These are phyloP conservation scores for Myxozyma nipponensis DNA, from an alignment of 805 yeast genomes.

Conservation along the genomic window DNA sequence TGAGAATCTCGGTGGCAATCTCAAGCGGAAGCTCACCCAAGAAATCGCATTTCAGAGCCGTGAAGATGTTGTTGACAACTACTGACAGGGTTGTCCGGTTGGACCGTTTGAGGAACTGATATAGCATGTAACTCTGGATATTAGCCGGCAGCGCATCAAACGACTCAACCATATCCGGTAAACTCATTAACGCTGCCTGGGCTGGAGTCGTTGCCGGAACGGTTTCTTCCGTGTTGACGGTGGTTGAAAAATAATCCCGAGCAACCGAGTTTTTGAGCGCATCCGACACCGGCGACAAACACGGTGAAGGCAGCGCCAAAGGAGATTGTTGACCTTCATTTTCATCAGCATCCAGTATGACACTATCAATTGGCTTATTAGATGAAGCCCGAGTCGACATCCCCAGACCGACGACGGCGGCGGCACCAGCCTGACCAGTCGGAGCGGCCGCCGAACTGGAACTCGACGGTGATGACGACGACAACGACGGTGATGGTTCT, in stretches of 20 bases:
- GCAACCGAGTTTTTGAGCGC: conserved; percentile 9
- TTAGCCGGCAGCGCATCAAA: conserved; percentile 43
- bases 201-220: too few relatives aligned
- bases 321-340: too few relatives aligned
- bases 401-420: too few relatives aligned
- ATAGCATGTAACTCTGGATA: conserved; percentile 50
- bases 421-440: too few relatives aligned
- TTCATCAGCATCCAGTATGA: too few relatives aligned
- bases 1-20: conserved; percentile 60
- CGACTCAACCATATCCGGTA: conserved; percentile 32
- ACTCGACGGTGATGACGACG: too few relatives aligned
- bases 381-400: too few relatives aligned
- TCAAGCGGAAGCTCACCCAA: conserved; percentile 70
- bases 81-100: conserved; percentile 61
- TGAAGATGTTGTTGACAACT: conserved; percentile 49
- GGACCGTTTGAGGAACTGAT: conserved; percentile 53
- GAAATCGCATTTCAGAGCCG: conserved; percentile 68
- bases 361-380: too few relatives aligned
- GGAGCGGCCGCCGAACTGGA: too few relatives aligned
- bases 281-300: conserved; percentile 30
- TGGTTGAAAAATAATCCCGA: conserved; percentile 16
- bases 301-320: conserved; percentile 35
- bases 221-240: background rate
- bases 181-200: conserved; percentile 21
- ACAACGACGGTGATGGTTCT: too few relatives aligned